A percentile compares a stretch with the other conserved stretches of the same genome.
Evolutionary conservation across 1,139 yeast genomes (phyloP).

Genomic region (Geotrichum fermentans): DNA sequence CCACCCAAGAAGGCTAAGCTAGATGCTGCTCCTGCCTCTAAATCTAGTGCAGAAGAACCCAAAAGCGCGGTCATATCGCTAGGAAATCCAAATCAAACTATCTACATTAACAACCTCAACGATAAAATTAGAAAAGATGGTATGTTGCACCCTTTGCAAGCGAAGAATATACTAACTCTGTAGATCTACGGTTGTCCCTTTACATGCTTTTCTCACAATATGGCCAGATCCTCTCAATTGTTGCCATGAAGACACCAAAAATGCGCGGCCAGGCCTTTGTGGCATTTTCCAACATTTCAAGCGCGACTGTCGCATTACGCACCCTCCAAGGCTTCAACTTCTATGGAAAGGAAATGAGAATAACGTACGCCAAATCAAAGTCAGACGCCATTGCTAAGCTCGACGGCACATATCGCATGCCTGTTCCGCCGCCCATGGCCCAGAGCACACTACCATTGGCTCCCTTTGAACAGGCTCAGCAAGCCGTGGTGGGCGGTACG

Average conservation of each 20-base stretch:
- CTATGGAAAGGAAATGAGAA: slow-evolving; percentile 52
- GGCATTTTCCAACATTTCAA: slow-evolving; percentile 46
- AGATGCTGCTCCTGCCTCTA: not conserved
- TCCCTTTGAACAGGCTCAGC: slow-evolving; percentile 22
- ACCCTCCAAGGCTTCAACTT: slow-evolving; percentile 47
- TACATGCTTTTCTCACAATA: slow-evolving; percentile 60
- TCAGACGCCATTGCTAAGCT: slow-evolving; percentile 34
- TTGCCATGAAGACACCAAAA: slow-evolving; percentile 44
- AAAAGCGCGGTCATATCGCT: not conserved
- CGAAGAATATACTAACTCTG: not conserved
- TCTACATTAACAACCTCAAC: slow-evolving; percentile 62
- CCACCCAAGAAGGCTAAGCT: slow-evolving; percentile 6
- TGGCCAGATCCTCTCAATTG: slow-evolving; percentile 62
- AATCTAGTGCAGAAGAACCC: too few species aligned
- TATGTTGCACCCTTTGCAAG: slow-evolving; percentile 1
- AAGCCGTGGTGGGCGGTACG: slow-evolving; percentile 6
- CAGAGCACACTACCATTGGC: slow-evolving; percentile 23
- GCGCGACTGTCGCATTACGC: slow-evolving; percentile 52
- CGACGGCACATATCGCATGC: slow-evolving; percentile 30
- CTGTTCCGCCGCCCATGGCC: slow-evolving; percentile 20
- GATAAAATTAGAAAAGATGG: slow-evolving; percentile 48
- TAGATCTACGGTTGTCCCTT: slow-evolving; percentile 49
- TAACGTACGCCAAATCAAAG: slow-evolving; percentile 45
- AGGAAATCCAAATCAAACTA: slow-evolving; percentile 44
- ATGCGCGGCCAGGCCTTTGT: slow-evolving; percentile 79